Evolutionary conservation across 2,329 filamentous ascomycete genomes (phyloP).

Genomic region (Chaetomium globosum): DNA sequence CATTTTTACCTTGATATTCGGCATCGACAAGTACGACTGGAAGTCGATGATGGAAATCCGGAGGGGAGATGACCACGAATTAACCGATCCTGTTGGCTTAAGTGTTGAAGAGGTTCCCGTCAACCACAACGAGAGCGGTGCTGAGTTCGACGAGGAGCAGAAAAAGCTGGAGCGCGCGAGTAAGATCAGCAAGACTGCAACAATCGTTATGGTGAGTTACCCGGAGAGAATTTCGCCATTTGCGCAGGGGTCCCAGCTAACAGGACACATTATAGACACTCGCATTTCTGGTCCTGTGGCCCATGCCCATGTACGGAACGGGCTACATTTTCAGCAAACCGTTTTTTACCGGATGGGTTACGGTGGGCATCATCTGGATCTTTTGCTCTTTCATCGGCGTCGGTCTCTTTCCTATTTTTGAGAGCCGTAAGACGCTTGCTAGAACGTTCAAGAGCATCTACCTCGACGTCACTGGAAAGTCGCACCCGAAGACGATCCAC

Average conservation of each 20-base stretch:
- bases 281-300: conserved; percentile 78
- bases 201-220: conserved; percentile 40
- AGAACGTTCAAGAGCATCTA: conserved; percentile 64
- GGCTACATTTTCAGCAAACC: conserved; percentile 79
- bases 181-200: conserved; percentile 42
- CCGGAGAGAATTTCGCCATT: too few species aligned
- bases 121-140: conserved; percentile 40
- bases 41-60: conserved; percentile 78
- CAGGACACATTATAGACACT: conserved; percentile 53
- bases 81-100: conserved; percentile 63
- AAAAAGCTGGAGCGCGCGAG: conserved; percentile 40
- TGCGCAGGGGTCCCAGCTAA: not conserved
- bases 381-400: conserved; percentile 73
- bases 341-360: conserved; percentile 83
- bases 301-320: conserved; percentile 85
- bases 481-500: conserved; percentile 39
- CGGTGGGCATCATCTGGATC: conserved; percentile 77
- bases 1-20: conserved; percentile 70
- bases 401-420: conserved; percentile 78
- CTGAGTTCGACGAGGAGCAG: conserved; percentile 49
- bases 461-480: conserved; percentile 58
- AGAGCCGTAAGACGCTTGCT: conserved; percentile 69
- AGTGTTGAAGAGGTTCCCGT: conserved; percentile 67
- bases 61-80: conserved; percentile 74
- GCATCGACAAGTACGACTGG: conserved; percentile 82